phyloP scores from a whole-genome alignment of 2,329 filamentous ascomycete species.

The Talaromyces sp. region DNA sequence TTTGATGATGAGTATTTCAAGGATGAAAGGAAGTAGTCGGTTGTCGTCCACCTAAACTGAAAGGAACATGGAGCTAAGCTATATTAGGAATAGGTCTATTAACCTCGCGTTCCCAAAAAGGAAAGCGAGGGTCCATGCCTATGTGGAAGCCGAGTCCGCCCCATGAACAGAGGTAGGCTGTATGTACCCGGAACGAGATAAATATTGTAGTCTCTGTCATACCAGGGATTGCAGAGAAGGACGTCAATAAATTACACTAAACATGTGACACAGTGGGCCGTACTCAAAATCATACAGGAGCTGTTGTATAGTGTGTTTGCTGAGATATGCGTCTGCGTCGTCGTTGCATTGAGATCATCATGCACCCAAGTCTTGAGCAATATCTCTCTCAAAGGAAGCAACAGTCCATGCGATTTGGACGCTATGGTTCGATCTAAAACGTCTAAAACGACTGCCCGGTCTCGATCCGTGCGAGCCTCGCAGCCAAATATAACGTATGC shows the following conservation, averaged over 20 bases:
- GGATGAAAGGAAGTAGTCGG: neutral
- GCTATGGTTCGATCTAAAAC: slow-evolving; percentile 1
- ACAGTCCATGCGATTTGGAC: neutral
- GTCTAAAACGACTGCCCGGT: neutral
- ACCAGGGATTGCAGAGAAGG: neutral
- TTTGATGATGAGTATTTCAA: neutral
- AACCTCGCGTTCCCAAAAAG: neutral
- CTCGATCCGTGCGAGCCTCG: neutral
- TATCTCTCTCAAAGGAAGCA: neutral
- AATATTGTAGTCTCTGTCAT: neutral
- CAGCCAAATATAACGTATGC: slow-evolving; percentile 7
- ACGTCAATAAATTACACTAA: neutral
- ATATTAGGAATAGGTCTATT: neutral
- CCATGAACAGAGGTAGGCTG: neutral
- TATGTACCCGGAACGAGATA: neutral
- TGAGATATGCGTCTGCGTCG: neutral
- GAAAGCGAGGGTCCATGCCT: slow-evolving; percentile 2
- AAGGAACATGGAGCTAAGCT: neutral
- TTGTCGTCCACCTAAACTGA: neutral
- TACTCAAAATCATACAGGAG: slow-evolving; percentile 2
- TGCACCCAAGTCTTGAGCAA: slow-evolving; percentile 12
- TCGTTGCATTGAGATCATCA: neutral
- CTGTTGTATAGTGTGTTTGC: neutral
- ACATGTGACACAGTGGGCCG: neutral
- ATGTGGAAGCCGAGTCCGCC: neutral